Base-by-base conservation (phyloP, 768 basidiomycete genomes). In the Tylopilus plumbeoviolaceoides region DNA sequence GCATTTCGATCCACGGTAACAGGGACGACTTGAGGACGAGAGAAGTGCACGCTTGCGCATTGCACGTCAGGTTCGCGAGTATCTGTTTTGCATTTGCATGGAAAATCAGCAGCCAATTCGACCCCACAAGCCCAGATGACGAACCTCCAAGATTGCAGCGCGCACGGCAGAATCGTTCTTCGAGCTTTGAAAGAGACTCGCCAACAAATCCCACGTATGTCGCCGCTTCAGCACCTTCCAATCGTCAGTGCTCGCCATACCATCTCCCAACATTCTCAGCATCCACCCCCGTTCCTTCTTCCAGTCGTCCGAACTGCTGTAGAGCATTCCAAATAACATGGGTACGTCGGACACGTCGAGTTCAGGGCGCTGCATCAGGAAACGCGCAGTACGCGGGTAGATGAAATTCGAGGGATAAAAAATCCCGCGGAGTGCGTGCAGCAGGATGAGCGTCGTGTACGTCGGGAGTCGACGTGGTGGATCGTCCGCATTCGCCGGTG, bases 271-370 rank as follows among this genome's bases (percentile, higher is more conserved):
- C 68, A 92, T 90, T 38, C 80, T 77, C 31, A 95, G 71, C 27
- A 95, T 94, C 94, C 94, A 98, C 2, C 77, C 77, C n/a, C 91
- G 76, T 62, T 95, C 92, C 68, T 84, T 87, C 71, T 83, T 87
- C 87, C 90, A 93, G 14, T 86, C 85, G 38, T 89, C 86, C 4
- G 75, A 72, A 20, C 77, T 78, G 59, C 88, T 91, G 65, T 92
- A 97, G 4, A 98, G 74, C 83, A 95, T 86, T 11, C 76, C 76
- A 63, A 91, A 98, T 5, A 99, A 71, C 84, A 98, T 84, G 0
- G 95, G 95, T 0, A 98, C 90, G 63, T 98, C 95, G 1, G 72
- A 73, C 1, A 73, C 72, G 61, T 98, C 95, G 7, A 98, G 72
- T 50, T 83, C 79, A 1, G 92, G 86, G 2, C 95, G 83, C 68